Evolutionary conservation across 305 asterid species (phyloP).

Genomic region (Fraxinus velutina): DNA sequence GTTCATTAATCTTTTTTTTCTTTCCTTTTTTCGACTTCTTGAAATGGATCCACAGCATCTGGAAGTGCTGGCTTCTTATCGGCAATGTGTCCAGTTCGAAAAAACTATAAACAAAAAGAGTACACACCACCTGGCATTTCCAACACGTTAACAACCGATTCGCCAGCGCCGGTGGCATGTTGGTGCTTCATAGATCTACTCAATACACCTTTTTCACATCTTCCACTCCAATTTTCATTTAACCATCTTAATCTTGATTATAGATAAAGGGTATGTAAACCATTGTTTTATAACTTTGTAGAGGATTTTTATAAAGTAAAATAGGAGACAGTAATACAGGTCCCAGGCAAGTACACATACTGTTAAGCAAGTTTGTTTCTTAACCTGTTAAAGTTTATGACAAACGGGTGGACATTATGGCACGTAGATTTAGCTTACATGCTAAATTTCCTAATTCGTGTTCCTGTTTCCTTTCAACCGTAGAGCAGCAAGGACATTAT

Average conservation of each 20-base stretch:
- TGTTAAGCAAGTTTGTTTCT: background rate
- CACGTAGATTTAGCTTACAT: background rate
- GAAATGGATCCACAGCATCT: background rate
- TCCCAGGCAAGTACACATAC: background rate
- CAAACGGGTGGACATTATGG: background rate
- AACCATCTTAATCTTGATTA: background rate
- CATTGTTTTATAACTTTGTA: background rate
- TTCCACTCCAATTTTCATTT: slow-evolving; percentile 3
- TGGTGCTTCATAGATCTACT: background rate
- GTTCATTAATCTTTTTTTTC: background rate
- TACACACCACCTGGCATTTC: background rate
- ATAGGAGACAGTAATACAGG: background rate
- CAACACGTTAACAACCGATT: background rate
- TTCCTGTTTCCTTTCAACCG: background rate
- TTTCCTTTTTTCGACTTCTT: background rate
- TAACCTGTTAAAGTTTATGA: background rate
- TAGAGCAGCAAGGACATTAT: background rate
- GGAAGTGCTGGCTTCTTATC: background rate
- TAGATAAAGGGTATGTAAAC: background rate
- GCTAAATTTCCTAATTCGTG: background rate
- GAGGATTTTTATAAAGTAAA: background rate
- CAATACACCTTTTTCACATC: background rate
- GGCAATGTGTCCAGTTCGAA: background rate
- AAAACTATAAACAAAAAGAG: background rate
- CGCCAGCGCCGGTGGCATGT: background rate